Base-by-base conservation (phyloP, 768 basidiomycete genomes). In the Hericium alpestre region DNA sequence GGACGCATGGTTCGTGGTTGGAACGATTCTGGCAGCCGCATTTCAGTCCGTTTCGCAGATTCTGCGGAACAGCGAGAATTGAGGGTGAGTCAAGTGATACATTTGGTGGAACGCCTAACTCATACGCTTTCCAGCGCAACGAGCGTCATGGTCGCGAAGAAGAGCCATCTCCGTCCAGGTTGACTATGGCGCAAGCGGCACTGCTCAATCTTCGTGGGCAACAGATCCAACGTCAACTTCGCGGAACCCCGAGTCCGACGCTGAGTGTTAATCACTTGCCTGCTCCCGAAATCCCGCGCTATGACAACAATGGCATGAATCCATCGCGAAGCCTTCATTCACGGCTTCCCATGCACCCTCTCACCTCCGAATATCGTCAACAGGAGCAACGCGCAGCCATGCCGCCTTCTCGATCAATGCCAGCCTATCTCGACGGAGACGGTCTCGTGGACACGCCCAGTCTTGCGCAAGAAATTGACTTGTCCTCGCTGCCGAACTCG, bases 21-120 rank as follows among this genome's bases (percentile, higher is more conserved):
- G 83, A 79, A 87, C 59, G 88, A 90, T 59, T 68, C 79, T 11
- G 87, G 87, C 15, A 84, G 86, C 65, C 71, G 88, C 52, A 87
- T 90, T 56, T 86, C 84, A 5, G 88, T 90, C 16, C 75, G 88
- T 39, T 90, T 90, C 64, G 87, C 87, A 13, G 87, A 90, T 65
- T 87, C 83, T 9, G 73, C 77, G 11, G 88, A 90, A 64, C 87
- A 90, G 66, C 71, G 88, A 55, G 87, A 90, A 63, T 71, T 90
- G 47, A 74, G 88, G 64, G 87, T 87, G 56, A 38, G 83, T 77
- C 10, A 18, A 38, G 40, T 13, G 46, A 38, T 51, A 23, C 41
- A n/a, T 55, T 56, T n/a, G 12, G 56, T 57, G 22, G 61, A 6
- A 40, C 49, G 50, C 38, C 8, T 15, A 3, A 54, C 41, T 58